These are phyloP conservation scores for Pythium aristosporum DNA, from an alignment of 352 stramenopile species.

Conservation along the genomic window DNA sequence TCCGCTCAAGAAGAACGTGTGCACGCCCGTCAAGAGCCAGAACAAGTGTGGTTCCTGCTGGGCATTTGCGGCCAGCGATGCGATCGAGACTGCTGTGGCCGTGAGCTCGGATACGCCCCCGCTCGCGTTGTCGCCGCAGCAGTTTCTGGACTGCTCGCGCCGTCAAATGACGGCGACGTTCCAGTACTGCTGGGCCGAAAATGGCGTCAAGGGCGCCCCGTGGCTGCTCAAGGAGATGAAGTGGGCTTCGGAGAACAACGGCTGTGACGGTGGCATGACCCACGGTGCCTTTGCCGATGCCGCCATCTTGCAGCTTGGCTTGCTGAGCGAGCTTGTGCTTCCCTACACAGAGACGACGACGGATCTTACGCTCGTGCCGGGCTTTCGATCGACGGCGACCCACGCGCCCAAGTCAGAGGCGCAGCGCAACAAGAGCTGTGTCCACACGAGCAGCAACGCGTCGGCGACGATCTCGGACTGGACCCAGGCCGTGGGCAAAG, in stretches of 20 bases:
- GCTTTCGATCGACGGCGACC: constrained; percentile 22
- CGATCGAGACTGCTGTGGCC: constrained; percentile 72
- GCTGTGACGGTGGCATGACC: constrained; percentile 76
- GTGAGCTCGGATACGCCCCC: constrained; percentile 42
- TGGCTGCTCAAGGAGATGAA: constrained; percentile 67
- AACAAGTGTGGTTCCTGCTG: constrained; percentile 84
- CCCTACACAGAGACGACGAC: constrained; percentile 62
- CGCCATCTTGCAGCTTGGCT: constrained; percentile 42
- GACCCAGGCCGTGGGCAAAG: constrained; percentile 62
- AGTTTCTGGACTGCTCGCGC: constrained; percentile 78
- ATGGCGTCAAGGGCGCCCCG: constrained; percentile 38
- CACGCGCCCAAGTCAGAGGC: constrained; percentile 17
- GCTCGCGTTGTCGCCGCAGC: constrained; percentile 70
- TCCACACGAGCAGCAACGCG: constrained; percentile 34
- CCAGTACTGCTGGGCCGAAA: constrained; percentile 70
- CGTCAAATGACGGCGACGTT: constrained; percentile 71
- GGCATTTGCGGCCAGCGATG: constrained; percentile 79
- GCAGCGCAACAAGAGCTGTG: constrained; percentile 39
- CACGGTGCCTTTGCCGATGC: constrained; percentile 70
- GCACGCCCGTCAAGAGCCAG: constrained; percentile 75
- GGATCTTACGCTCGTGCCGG: constrained; percentile 34
- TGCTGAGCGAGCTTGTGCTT: constrained; percentile 63
- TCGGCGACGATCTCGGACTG: constrained; percentile 69
- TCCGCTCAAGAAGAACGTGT: constrained; percentile 57
- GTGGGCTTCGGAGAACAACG: constrained; percentile 68